A percentile compares a stretch with the other conserved stretches of the same genome.
Evolutionary conservation across 306 rosid genomes (phyloP).

Genomic region (Cyclanthera cordifolia): DNA sequence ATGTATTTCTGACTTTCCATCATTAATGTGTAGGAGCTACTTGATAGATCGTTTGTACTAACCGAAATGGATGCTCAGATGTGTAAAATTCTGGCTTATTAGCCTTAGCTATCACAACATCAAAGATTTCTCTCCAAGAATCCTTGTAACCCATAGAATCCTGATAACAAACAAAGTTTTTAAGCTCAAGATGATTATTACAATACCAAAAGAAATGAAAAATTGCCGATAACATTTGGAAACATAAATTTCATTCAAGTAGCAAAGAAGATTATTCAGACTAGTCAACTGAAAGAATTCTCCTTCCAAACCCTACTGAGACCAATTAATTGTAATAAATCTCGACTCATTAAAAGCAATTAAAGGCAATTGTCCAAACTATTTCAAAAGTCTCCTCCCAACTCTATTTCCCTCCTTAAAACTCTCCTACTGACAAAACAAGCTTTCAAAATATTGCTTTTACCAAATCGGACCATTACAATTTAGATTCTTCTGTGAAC

Average conservation of each 20-base stretch:
- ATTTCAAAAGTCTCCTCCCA: not conserved
- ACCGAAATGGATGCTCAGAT: conserved; percentile 97
- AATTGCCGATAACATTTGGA: not conserved
- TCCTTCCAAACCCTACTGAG: not conserved
- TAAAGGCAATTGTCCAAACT: not conserved
- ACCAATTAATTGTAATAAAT: not conserved
- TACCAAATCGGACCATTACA: not conserved
- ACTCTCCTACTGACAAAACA: not conserved
- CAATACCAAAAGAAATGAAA: not conserved
- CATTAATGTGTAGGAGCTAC: not conserved
- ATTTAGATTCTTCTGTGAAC: not conserved
- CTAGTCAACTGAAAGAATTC: not conserved
- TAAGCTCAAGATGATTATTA: not conserved
- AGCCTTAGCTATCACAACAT: conserved; percentile 91
- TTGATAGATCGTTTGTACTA: conserved; percentile 23
- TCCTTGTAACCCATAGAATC: conserved; percentile 57
- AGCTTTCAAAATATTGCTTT: not conserved
- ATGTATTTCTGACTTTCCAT: not conserved
- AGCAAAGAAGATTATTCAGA: not conserved
- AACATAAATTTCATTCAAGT: not conserved
- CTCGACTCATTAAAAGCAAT: not conserved
- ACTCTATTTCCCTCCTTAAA: not conserved
- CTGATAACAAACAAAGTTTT: conserved; percentile 31
- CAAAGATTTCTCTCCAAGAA: conserved; percentile 84
- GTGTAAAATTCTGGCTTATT: conserved; percentile 85